Conservation (phyloP, 2,329 filamentous ascomycete species). For the Sporothrix variecibatus region DNA sequence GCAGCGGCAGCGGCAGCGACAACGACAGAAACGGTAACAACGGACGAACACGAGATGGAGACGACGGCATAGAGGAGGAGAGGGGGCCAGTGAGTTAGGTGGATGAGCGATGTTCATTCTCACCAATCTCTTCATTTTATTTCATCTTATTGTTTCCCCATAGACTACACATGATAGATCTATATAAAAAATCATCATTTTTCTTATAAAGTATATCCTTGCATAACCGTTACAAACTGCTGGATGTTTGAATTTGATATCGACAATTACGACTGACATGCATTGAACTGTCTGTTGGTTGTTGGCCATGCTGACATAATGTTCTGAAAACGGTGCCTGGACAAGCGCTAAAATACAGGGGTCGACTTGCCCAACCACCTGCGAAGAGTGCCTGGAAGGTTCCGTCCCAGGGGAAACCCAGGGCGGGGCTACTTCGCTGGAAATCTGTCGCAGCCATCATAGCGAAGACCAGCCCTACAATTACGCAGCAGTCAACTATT, state of each 20-base stretch:
- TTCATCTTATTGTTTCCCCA: background rate
- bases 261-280: background rate
- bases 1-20: background rate
- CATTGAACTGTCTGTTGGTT: background rate
- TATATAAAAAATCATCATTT: no score
- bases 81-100: no score
- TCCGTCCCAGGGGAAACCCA: background rate
- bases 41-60: background rate
- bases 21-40: background rate
- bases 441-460: slow-evolving; percentile 10
- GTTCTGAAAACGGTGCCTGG: no score
- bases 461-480: background rate
- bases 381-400: slow-evolving; percentile 1
- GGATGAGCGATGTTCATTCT: background rate
- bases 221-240: background rate
- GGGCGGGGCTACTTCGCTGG: background rate
- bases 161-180: background rate
- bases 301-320: slow-evolving; percentile 2
- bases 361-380: background rate
- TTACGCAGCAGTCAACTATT: background rate
- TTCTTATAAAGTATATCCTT: no score
- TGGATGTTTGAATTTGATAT: background rate
- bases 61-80: background rate
- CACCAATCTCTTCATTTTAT: background rate
- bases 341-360: background rate